Base-by-base conservation (phyloP, 352 stramenopile genomes). In the Blastocystis sp. region DNA sequence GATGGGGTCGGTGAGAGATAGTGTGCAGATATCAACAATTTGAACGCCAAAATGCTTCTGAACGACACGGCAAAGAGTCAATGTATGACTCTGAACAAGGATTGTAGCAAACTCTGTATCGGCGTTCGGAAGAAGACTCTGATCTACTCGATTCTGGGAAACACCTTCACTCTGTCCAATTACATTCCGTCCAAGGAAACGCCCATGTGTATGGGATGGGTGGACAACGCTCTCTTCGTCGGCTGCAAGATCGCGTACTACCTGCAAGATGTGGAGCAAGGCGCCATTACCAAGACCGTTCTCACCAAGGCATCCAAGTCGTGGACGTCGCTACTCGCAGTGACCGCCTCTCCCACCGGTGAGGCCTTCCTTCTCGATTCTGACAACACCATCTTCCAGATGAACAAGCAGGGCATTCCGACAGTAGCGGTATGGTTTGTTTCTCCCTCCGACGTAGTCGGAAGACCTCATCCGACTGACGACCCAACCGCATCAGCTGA, bases 181-280 rank as follows among this genome's bases (percentile, higher is more conserved):
- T 78, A 46, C 42, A 78, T 78, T 61, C 67, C 67, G 27, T 78
- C 67, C 1, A 78, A 78, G 44, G 67, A 78, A 8, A 78, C 67
- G 11, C 67, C 67, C 0, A 42, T 42, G 34, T 78, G 67, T 24
- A 78, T 78, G 67, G 49, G 21, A 3, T 78, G 67, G 67, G 24
- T 78, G 27, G 67, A 78, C 21, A 14, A n/a, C n/a, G 29, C 67
- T 4, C 67, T 78, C 9, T 57, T 78, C 42, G 67, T 78, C 18
- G 67, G 67, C 24, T 78, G 67, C 48, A 48, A 51, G 14, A 78
- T 78, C 51, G 67, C 67, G 2, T 78, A 78, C 51, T 78, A 78
- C 51, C 36, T 78, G 8, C 67, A 78, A 42, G 67, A 78, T 42
- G 34, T 61, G 11, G 67, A 78, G 46, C 9, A 14, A 0, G 46